Percentiles rank a stretch among this genome's conserved stretches.
Evolutionary conservation across 129 eudicot genomes (phyloP).

Genomic region (Heracleum sosnowskyi): DNA sequence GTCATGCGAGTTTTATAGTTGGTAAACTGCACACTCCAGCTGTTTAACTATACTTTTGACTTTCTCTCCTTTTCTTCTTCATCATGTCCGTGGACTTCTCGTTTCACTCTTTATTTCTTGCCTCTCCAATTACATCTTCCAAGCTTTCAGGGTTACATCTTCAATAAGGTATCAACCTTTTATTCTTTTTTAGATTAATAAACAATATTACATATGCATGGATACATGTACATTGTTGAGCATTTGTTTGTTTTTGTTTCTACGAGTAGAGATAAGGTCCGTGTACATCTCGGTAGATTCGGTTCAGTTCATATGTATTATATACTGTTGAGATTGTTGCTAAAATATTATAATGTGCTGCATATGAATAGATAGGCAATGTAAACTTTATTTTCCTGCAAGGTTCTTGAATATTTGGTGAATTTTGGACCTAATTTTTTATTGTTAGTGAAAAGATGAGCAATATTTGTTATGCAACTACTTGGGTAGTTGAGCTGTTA

Average conservation of each 20-base stretch:
- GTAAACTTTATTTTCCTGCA: background rate
- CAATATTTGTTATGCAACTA: background rate
- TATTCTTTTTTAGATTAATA: background rate
- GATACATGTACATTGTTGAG: background rate
- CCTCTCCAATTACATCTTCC: background rate
- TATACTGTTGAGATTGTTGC: background rate
- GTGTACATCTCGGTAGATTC: background rate
- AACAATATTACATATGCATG: background rate
- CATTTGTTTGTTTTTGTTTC: background rate
- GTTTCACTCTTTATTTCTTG: background rate
- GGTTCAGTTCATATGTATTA: no score
- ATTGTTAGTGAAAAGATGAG: background rate
- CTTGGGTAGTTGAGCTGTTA: background rate
- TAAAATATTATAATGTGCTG: background rate
- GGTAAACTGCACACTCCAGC: constrained; percentile 3
- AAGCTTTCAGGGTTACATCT: background rate
- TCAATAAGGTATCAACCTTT: background rate
- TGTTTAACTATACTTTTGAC: background rate
- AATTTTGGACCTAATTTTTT: background rate
- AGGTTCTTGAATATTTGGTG: background rate
- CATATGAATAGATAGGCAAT: background rate
- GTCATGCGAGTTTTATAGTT: background rate
- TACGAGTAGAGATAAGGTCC: background rate
- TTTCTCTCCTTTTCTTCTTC: background rate
- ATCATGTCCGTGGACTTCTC: background rate